Evolutionary conservation across 2,329 filamentous ascomycete genomes (phyloP).

Genomic region (Colletotrichum horii): DNA sequence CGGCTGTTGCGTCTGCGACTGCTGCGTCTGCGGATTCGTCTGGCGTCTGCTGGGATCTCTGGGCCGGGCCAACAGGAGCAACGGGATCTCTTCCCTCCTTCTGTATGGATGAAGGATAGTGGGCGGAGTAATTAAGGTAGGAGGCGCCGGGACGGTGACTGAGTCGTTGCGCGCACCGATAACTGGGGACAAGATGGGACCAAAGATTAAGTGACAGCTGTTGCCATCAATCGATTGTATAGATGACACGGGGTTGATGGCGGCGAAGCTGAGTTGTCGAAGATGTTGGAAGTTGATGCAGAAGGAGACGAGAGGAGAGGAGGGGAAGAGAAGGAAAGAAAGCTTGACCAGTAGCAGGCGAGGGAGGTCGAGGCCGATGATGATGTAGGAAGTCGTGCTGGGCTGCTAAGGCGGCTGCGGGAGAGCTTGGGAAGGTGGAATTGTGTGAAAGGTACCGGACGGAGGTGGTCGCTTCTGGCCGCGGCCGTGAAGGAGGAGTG

Average conservation of each 20-base stretch:
- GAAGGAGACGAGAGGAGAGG: not conserved
- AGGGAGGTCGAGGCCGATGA: conserved; percentile 11
- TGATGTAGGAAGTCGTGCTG: conserved; percentile 2
- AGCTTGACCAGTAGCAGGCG: not conserved
- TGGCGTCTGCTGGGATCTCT: not conserved
- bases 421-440: not conserved
- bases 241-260: not conserved
- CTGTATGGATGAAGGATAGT: conserved; percentile 2
- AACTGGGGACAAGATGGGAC: conserved; percentile 17
- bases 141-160: conserved; percentile 6
- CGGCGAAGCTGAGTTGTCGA: not conserved
- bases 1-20: not conserved
- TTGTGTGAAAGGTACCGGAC: not conserved
- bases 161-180: conserved; percentile 18
- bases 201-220: conserved; percentile 16
- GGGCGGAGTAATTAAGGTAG: conserved; percentile 1
- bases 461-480: conserved; percentile 11
- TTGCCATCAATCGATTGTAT: conserved; percentile 17
- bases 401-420: not conserved
- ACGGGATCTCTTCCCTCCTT: not conserved
- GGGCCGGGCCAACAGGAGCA: not conserved
- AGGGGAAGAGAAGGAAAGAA: not conserved
- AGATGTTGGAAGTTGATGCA: not conserved
- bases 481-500: conserved; percentile 1
- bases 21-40: conserved; percentile 5